Percentiles rank a stretch among this genome's conserved stretches.
Conservation (phyloP, 805 yeast species). For the Ogataea allantospora region DNA sequence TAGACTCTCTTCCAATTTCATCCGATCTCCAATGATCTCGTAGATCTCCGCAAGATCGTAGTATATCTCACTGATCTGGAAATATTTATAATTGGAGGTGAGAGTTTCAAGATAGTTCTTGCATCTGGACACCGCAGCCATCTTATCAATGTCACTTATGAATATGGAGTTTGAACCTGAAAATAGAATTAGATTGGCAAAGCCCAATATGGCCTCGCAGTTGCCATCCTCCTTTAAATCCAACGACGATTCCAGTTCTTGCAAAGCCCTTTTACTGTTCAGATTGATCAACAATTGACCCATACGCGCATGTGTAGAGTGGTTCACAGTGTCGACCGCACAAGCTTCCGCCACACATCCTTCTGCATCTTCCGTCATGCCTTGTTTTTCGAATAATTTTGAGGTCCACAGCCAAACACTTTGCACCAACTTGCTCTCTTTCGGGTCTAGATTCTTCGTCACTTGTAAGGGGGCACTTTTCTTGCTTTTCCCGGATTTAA, state of each 20-base stretch:
- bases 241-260: conserved; percentile 63
- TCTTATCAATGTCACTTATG: conserved; percentile 52
- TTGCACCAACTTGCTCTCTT: conserved; percentile 46
- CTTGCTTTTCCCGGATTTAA: conserved; percentile 12
- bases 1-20: conserved; percentile 46
- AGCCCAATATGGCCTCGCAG: conserved; percentile 52
- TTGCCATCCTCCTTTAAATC: conserved; percentile 46
- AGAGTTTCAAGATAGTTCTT: conserved; percentile 44
- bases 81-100: conserved; percentile 40
- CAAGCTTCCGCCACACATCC: conserved; percentile 75
- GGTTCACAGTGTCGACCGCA: conserved; percentile 42
- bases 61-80: conserved; percentile 59
- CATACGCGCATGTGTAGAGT: conserved; percentile 47
- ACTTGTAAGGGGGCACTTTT: conserved; percentile 12
- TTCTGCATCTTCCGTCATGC: conserved; percentile 57
- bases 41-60: conserved; percentile 63
- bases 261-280: conserved; percentile 45
- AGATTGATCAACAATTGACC: conserved; percentile 42
- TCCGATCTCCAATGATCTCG: conserved; percentile 53
- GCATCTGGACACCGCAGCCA: conserved; percentile 60
- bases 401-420: conserved; percentile 76
- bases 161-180: conserved; percentile 30
- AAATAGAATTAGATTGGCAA: conserved; percentile 48
- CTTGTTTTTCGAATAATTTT: conserved; percentile 57
- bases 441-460: conserved; percentile 2